These are phyloP conservation scores for Nakazawaea sp. DNA, from an alignment of 805 yeast genomes.

Conservation along the genomic window DNA sequence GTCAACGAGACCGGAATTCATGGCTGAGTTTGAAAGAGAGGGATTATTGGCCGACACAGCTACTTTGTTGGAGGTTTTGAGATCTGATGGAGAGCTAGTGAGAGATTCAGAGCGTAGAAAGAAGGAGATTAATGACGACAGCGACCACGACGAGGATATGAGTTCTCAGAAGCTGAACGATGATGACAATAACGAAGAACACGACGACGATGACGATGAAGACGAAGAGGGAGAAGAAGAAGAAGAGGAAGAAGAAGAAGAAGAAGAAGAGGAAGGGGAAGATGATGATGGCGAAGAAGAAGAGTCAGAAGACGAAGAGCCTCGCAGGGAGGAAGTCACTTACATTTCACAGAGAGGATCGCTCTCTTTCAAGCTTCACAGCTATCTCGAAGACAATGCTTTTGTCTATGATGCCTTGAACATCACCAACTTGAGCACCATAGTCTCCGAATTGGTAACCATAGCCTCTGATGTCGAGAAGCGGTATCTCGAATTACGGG, in stretches of 20 bases:
- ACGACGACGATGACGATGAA: conserved; percentile 14
- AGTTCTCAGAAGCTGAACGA: conserved; percentile 2
- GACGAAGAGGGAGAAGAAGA: conserved; percentile 16
- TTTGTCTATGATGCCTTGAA: conserved; percentile 2
- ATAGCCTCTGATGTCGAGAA: conserved; percentile 22
- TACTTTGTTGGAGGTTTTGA: conserved; percentile 22
- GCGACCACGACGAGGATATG: conserved; percentile 12
- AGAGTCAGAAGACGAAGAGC: conserved; percentile 16
- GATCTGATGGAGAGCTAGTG: conserved; percentile 11
- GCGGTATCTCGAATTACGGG: conserved; percentile 19
- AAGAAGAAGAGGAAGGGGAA: conserved; percentile 16
- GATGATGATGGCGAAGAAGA: conserved; percentile 20
- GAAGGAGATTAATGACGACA: conserved; percentile 13
- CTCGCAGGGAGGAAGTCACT: conserved; percentile 18
- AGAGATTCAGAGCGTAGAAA: conserved; percentile 1
- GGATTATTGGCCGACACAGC: conserved; percentile 57
- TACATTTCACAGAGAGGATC: conserved; percentile 4
- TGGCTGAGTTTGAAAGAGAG: conserved; percentile 55
- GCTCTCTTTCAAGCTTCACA: background rate
- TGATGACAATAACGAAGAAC: conserved; percentile 13
- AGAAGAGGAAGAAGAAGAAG: conserved; percentile 15
- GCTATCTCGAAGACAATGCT: conserved; percentile 8
- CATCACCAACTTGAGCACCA: background rate
- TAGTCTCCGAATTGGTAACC: conserved; percentile 12
- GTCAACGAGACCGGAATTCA: conserved; percentile 36